Evolutionary conservation across 345 rosid genomes (phyloP), one percentile per base, ranked within the genome.

Genomic region (Populus tremula): DNA sequence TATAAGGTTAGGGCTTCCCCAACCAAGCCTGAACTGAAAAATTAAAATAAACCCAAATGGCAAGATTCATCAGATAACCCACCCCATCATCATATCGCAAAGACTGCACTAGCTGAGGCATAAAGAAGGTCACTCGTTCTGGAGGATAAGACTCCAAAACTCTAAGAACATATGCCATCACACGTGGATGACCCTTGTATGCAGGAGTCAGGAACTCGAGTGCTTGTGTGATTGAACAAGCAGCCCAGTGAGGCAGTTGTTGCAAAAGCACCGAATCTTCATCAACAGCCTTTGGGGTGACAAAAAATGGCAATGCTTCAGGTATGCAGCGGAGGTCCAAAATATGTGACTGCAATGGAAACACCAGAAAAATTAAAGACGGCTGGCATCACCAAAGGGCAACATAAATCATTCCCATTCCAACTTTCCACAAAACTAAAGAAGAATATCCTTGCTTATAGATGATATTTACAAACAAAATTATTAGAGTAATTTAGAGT

Each of bases 231-330:
- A 96, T 87, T 81, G 99, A 94, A 86, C 98, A 96, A 85, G 97
- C 92, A 78, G 99, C 96, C 98, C 99, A 96, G 86, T 96, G 99
- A 16, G 99, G 99, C 79, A 96, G 84, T 86, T 96, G 99, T 84
- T 94, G 98, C 90, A 96, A 80, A 85, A 96, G 95, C 70, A 77
- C 90, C 39, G 99, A 96, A 80, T 96, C 89, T 81, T 94, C 97
- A 74, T 94, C 98, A 82, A 94, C 97, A 82, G 93, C 94, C 85
- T 89, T 94, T 20, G 97, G 98, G 71, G 93, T 94, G 76, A 96
- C 97, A 89, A 96, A 89, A 82, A 88, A 94, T 13, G 99, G 99
- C 86, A 96, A 87, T 75, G 99, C 98, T 87, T 96, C 97, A 33
- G 99, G 94, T 77, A 96, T 89, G 78, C 89, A 83, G 77, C 92